A percentile compares a stretch with the other conserved stretches of the same genome.
These are phyloP conservation scores for Dryadomyces quercus-mongolicae DNA, from an alignment of 2,329 filamentous ascomycete genomes.

Conservation along the genomic window DNA sequence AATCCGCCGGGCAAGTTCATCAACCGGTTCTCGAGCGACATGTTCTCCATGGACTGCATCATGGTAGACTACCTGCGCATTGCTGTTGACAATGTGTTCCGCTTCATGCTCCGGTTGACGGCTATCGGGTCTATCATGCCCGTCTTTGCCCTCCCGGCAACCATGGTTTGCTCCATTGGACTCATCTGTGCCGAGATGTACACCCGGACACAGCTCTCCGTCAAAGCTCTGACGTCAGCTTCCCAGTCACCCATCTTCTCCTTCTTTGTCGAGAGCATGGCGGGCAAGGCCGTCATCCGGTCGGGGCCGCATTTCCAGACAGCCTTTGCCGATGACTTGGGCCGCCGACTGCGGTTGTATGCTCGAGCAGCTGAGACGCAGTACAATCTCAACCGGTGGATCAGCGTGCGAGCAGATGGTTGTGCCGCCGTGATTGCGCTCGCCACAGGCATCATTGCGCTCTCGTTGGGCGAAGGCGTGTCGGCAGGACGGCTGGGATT, in stretches of 20 bases:
- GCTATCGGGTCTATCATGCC: constrained; percentile 36
- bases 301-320: constrained; percentile 22
- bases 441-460: constrained; percentile 39
- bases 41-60: constrained; percentile 39
- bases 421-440: constrained; percentile 30
- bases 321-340: constrained; percentile 35
- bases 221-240: constrained; percentile 21
- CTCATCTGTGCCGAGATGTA: constrained; percentile 37
- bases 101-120: constrained; percentile 11
- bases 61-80: constrained; percentile 32
- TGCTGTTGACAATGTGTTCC: constrained; percentile 31
- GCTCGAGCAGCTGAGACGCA: constrained; percentile 34
- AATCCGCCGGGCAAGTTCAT: constrained; percentile 21
- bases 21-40: constrained; percentile 28
- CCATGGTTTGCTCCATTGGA: constrained; percentile 31
- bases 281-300: constrained; percentile 2
- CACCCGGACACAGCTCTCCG: constrained; percentile 27
- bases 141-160: constrained; percentile 34
- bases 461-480: constrained; percentile 31
- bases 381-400: constrained; percentile 46
- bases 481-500: constrained; percentile 43
- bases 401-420: constrained; percentile 40
- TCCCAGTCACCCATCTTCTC: constrained; percentile 2
- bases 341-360: constrained; percentile 34
- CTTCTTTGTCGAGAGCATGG: constrained; percentile 2